These are phyloP conservation scores for Rosa multiflora DNA, from an alignment of 306 rosid species.

Conservation along the genomic window DNA sequence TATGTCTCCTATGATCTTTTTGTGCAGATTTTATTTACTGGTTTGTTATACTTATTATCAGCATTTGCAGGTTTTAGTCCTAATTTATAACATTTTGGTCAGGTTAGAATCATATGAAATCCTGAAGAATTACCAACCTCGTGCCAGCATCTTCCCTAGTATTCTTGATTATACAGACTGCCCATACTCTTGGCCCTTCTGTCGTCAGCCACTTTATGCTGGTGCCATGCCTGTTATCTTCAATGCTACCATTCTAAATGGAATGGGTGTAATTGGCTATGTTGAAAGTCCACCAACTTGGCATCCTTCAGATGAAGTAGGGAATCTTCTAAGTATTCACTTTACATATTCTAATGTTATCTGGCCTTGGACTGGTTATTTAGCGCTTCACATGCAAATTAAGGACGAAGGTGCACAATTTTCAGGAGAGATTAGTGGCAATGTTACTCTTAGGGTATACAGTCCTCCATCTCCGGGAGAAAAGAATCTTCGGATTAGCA, in stretches of 20 bases:
- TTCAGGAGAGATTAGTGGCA: slow-evolving; percentile 91
- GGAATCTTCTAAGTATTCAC: slow-evolving; percentile 88
- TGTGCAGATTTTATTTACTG: neutral
- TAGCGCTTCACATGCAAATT: slow-evolving; percentile 95
- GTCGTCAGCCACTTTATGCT: slow-evolving; percentile 96
- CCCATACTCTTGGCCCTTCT: slow-evolving; percentile 97
- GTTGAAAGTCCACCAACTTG: slow-evolving; percentile 80
- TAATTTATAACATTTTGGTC: slow-evolving; percentile 37
- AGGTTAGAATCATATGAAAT: slow-evolving; percentile 94
- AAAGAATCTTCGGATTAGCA: slow-evolving; percentile 46
- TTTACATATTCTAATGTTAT: slow-evolving; percentile 80
- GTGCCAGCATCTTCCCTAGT: slow-evolving; percentile 90
- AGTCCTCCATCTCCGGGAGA: slow-evolving; percentile 88
- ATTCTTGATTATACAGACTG: slow-evolving; percentile 87
- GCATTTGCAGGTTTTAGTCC: neutral
- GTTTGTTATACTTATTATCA: neutral
- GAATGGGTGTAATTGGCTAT: slow-evolving; percentile 93
- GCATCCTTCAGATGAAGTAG: slow-evolving; percentile 88
- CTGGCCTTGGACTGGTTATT: slow-evolving; percentile 99
- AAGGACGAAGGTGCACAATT: slow-evolving; percentile 87
- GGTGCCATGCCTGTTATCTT: slow-evolving; percentile 98
- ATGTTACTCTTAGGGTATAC: slow-evolving; percentile 74
- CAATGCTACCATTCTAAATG: slow-evolving; percentile 93
- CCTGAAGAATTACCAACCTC: slow-evolving; percentile 83
- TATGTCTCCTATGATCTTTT: slow-evolving; percentile 5